These are phyloP conservation scores for Tieghemiomyces parasiticus DNA, from an alignment of 192 early-diverging fungal species.

Conservation along the genomic window DNA sequence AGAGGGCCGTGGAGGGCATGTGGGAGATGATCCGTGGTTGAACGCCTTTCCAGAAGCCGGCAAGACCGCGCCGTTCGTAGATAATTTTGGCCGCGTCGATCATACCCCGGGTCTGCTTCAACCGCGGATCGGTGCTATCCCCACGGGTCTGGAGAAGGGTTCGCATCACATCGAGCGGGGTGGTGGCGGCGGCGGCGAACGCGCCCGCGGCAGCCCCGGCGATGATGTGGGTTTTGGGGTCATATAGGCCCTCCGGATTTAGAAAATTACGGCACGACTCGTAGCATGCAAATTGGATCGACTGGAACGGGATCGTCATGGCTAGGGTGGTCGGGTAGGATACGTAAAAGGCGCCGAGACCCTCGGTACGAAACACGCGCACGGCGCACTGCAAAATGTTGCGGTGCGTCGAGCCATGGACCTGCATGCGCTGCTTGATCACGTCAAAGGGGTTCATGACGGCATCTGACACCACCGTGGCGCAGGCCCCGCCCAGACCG, in stretches of 20 bases:
- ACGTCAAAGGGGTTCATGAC: conserved; percentile 98
- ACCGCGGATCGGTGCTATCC: conserved; percentile 45
- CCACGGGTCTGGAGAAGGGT: conserved; percentile 92
- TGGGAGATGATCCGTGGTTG: conserved; percentile 75
- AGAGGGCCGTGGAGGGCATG: conserved; percentile 86
- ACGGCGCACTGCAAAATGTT: conserved; percentile 53
- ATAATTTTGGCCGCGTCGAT: conserved; percentile 55
- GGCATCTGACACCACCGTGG: conserved; percentile 74
- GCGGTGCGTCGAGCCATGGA: conserved; percentile 55
- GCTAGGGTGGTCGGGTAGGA: conserved; percentile 87
- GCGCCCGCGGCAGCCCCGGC: conserved; percentile 84
- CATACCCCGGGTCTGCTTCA: conserved; percentile 58
- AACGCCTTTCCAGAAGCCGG: conserved; percentile 66
- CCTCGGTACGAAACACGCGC: conserved; percentile 56
- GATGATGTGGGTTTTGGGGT: conserved; percentile 70
- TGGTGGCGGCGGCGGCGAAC: conserved; percentile 73
- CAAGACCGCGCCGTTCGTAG: conserved; percentile 53
- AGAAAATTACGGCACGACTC: conserved; percentile 71
- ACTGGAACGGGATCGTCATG: conserved; percentile 93
- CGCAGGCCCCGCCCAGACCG: conserved; percentile 58
- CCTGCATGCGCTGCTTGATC: conserved; percentile 92
- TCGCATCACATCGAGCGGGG: conserved; percentile 90
- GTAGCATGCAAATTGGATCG: conserved; percentile 85
- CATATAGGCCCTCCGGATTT: conserved; percentile 68
- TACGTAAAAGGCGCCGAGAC: conserved; percentile 74